phyloP scores from a whole-genome alignment of 2,329 filamentous ascomycete species.

The Botrytis fabae region DNA sequence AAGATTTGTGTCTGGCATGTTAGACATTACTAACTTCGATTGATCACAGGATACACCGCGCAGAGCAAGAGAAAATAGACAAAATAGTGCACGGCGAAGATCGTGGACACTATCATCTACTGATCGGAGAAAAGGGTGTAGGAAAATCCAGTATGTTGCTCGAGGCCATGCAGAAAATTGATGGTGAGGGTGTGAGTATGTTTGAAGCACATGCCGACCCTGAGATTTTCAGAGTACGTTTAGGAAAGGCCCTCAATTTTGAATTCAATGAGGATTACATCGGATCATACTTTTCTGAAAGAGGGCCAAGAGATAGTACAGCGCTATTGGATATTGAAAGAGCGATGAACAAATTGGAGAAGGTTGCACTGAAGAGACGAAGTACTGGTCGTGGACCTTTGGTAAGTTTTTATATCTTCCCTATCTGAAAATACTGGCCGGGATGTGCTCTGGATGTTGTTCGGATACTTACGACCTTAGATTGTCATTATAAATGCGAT shows the following conservation, averaged over 20 bases:
- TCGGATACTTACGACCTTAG: not conserved
- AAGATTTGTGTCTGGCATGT: not conserved
- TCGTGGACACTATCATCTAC: constrained; percentile 82
- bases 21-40: not conserved
- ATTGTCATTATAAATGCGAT: constrained; percentile 86
- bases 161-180: constrained; percentile 89
- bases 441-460: not conserved
- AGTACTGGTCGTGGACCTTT: constrained; percentile 64
- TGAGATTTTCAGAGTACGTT: constrained; percentile 89
- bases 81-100: constrained; percentile 74
- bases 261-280: constrained; percentile 99
- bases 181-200: constrained; percentile 89
- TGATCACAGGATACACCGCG: constrained; percentile 61
- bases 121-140: constrained; percentile 93
- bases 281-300: constrained; percentile 91
- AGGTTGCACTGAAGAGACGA: constrained; percentile 78
- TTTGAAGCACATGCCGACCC: constrained; percentile 94
- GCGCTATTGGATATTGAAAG: constrained; percentile 93
- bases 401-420: constrained; percentile 45
- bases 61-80: constrained; percentile 81
- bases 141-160: constrained; percentile 97
- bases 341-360: constrained; percentile 96
- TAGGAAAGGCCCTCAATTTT: constrained; percentile 93
- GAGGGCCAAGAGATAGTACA: constrained; percentile 86
- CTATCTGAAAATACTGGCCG: not conserved